These are phyloP conservation scores for Taphrina sp. DNA, from an alignment of 1,139 yeast species.

Conservation along the genomic window DNA sequence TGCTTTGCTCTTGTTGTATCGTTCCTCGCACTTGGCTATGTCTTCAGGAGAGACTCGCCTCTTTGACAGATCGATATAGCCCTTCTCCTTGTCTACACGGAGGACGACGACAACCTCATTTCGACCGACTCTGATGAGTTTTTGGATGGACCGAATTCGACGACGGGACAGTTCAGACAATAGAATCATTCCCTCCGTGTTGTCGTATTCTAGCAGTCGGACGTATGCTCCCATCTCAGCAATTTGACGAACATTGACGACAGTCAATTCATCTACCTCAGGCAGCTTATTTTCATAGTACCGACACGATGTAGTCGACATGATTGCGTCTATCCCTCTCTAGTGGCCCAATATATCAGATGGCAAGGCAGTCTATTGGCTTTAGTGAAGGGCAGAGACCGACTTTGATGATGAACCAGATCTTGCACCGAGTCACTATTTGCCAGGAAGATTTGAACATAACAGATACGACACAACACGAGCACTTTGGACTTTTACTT, in stretches of 20 bases:
- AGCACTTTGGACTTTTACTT: no score
- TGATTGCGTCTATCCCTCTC: no score
- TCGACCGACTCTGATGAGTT: constrained; percentile 95
- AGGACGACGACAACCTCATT: constrained; percentile 98
- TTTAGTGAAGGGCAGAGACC: no score
- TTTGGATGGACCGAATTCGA: constrained; percentile 97
- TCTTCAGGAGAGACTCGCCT: constrained; percentile 99
- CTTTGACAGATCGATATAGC: constrained; percentile 92
- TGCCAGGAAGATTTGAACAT: no score
- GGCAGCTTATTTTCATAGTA: constrained; percentile 98
- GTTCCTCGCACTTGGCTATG: constrained; percentile 94
- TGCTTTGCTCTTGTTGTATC: constrained; percentile 94
- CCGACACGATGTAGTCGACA: constrained; percentile 58
- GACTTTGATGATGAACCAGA: no score
- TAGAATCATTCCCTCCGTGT: constrained; percentile 97
- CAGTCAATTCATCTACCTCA: constrained; percentile 96
- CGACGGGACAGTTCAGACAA: constrained; percentile 95
- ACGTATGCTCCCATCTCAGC: constrained; percentile 52
- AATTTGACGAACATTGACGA: constrained; percentile 43
- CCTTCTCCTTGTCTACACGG: constrained; percentile 98
- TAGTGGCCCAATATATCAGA: no score
- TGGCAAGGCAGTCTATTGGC: no score
- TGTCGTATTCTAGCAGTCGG: constrained; percentile 91
- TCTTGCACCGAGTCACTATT: no score
- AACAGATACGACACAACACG: no score